Conservation (phyloP, 345 rosid genomes). For the Raphanus raphanistrum region DNA sequence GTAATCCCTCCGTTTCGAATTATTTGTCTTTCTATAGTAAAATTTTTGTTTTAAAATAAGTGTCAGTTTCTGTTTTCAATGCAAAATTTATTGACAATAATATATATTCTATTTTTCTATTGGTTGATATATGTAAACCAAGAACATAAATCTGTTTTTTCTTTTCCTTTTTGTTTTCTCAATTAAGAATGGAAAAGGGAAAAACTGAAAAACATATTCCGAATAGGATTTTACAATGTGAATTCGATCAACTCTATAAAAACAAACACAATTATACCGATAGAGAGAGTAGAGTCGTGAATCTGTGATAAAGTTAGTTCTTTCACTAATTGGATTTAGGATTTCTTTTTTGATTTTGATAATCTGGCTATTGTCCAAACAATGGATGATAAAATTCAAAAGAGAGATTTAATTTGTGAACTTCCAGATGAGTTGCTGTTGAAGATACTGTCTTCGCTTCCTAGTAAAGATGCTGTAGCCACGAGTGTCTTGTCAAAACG, state of each 20-base stretch:
- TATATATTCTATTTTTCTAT: too few species aligned
- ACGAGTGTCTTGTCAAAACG: conserved; percentile 6
- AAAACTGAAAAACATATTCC: neutral
- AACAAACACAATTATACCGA: neutral
- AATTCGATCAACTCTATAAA: neutral
- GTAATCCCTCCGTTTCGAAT: too few species aligned
- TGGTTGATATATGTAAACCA: too few species aligned
- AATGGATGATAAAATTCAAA: neutral
- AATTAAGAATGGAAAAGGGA: neutral
- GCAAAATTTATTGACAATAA: too few species aligned
- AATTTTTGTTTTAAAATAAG: too few species aligned
- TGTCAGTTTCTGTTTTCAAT: too few species aligned
- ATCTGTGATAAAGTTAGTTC: neutral
- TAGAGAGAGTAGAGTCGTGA: neutral
- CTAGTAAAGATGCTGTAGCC: neutral
- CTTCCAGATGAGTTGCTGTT: conserved; percentile 4
- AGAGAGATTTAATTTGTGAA: neutral
- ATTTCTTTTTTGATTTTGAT: neutral
- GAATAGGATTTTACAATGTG: neutral
- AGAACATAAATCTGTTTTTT: too few species aligned
- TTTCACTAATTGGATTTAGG: neutral
- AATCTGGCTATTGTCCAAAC: neutral
- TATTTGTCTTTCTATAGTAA: too few species aligned
- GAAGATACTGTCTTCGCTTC: neutral
- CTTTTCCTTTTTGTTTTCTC: neutral